Percentiles rank a stretch among this genome's conserved stretches.
phyloP scores from a whole-genome alignment of 176 grass and related monocot species.

The Thalia dealbata region DNA sequence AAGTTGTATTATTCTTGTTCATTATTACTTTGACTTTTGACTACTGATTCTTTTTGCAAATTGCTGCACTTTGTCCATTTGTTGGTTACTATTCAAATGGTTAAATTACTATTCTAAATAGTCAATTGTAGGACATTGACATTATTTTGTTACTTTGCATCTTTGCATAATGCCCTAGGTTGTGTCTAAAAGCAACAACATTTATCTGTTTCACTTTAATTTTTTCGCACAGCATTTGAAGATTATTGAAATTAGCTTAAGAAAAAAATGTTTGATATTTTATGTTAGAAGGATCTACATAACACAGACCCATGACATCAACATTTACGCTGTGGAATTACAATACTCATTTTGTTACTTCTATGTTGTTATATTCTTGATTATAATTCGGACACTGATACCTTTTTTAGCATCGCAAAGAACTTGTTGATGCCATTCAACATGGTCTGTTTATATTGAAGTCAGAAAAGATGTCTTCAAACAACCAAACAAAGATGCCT shows the following conservation, averaged over 20 bases:
- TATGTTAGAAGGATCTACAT: not conserved
- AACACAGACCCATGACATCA: not conserved
- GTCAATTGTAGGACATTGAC: not conserved
- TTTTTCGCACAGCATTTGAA: not conserved
- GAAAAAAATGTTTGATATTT: not conserved
- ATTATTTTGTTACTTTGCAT: not conserved
- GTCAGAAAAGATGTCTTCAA: conserved; percentile 70
- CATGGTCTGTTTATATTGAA: conserved; percentile 83
- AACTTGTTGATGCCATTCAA: conserved; percentile 74
- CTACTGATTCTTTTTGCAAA: not conserved
- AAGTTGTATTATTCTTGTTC: not conserved
- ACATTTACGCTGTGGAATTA: not conserved
- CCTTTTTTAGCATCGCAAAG: conserved; percentile 66
- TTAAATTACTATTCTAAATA: no score
- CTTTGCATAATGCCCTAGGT: not conserved
- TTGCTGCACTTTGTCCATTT: no score
- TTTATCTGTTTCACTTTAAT: not conserved
- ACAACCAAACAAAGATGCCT: conserved; percentile 79
- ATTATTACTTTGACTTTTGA: not conserved
- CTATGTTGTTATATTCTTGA: not conserved
- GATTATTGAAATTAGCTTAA: not conserved
- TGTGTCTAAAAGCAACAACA: not conserved
- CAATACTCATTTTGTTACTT: not conserved
- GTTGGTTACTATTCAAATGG: no score
- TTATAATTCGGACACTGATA: not conserved